phyloP scores from a whole-genome alignment of 2,329 filamentous ascomycete species.

The Tolypocladium album region DNA sequence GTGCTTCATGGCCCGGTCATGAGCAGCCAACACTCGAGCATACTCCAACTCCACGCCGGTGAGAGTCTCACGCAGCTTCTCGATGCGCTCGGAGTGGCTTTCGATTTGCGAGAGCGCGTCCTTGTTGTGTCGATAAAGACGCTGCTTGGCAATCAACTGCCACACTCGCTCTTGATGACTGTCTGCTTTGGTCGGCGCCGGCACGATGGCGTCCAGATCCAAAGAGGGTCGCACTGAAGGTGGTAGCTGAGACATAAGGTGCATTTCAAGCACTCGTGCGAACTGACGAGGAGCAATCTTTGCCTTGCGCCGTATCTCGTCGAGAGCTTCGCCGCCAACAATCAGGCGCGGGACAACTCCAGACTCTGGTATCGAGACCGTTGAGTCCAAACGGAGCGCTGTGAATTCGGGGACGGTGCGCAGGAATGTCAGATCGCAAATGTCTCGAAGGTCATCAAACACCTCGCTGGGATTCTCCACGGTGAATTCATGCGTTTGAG shows the following conservation, averaged over 20 bases:
- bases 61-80: slow-evolving; percentile 62
- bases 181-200: slow-evolving; percentile 39
- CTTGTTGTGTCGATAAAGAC: slow-evolving; percentile 65
- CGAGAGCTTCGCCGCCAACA: slow-evolving; percentile 44
- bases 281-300: slow-evolving; percentile 77
- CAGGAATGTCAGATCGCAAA: slow-evolving; percentile 59
- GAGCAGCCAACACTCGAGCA: slow-evolving; percentile 46
- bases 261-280: slow-evolving; percentile 63
- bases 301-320: slow-evolving; percentile 44
- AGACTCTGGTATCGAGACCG: slow-evolving; percentile 35
- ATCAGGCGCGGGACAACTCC: slow-evolving; percentile 40
- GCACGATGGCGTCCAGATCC: slow-evolving; percentile 29
- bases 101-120: slow-evolving; percentile 63
- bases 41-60: slow-evolving; percentile 63
- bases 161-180: slow-evolving; percentile 58
- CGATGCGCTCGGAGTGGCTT: slow-evolving; percentile 47
- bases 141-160: slow-evolving; percentile 65
- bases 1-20: slow-evolving; percentile 27
- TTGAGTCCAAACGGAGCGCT: slow-evolving; percentile 42
- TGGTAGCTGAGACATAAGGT: slow-evolving; percentile 53
- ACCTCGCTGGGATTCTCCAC: slow-evolving; percentile 89
- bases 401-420: slow-evolving; percentile 47
- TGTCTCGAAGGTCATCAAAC: slow-evolving; percentile 71
- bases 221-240: slow-evolving; percentile 43
- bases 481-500: slow-evolving; percentile 70